phyloP scores from a whole-genome alignment of 768 basidiomycete genomes.

The Agaricus sinodeliciosus region DNA sequence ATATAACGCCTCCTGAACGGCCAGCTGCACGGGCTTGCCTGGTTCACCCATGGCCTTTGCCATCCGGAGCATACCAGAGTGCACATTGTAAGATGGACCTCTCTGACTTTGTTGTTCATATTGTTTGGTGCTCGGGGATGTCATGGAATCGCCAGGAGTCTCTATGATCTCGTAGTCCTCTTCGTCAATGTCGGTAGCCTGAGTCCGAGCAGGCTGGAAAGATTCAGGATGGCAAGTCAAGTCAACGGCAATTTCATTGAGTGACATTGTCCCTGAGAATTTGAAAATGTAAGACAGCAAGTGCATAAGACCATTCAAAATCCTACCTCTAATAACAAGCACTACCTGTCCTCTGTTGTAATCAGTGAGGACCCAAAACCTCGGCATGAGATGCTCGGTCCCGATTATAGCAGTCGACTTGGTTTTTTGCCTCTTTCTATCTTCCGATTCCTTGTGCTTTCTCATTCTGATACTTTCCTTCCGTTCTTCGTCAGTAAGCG shows the following conservation, averaged over 20 bases:
- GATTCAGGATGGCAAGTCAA: constrained; percentile 72
- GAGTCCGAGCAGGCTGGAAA: constrained; percentile 48
- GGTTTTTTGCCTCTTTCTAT: constrained; percentile 34
- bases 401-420: constrained; percentile 57
- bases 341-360: constrained; percentile 69
- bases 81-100: constrained; percentile 50
- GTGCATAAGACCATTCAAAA: constrained; percentile 8
- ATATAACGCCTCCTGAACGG: constrained; percentile 62
- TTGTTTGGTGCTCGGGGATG: constrained; percentile 17
- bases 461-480: constrained; percentile 14
- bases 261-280: constrained; percentile 62
- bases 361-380: constrained; percentile 84
- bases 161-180: constrained; percentile 22
- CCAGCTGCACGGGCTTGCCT: constrained; percentile 72
- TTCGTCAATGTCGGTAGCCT: constrained; percentile 11
- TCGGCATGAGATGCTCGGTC: constrained; percentile 65
- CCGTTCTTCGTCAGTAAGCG: constrained; percentile 21
- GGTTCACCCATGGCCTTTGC: constrained; percentile 71
- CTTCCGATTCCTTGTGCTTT: constrained; percentile 24
- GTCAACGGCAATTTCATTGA: constrained; percentile 84
- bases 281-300: not conserved
- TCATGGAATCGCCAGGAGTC: constrained; percentile 28
- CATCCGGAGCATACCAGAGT: constrained; percentile 77
- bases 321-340: constrained; percentile 58
- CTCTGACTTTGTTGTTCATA: constrained; percentile 7